Percentiles rank a stretch among this genome's conserved stretches.
Evolutionary conservation across 139 green algal genomes (phyloP).

Genomic region (Ulvella scutata): DNA sequence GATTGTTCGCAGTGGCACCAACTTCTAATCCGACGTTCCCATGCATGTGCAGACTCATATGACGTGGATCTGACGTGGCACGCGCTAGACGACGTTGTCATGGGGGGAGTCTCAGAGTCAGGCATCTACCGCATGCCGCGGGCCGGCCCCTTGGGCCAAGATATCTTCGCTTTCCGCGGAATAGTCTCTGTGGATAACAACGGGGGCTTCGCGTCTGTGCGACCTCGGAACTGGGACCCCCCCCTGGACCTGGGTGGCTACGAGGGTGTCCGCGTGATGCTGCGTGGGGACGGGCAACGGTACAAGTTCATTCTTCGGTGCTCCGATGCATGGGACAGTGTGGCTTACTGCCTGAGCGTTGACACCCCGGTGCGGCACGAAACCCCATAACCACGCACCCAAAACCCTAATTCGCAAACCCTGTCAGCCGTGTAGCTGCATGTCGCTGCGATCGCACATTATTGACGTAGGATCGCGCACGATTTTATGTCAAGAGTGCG

Average conservation of each 20-base stretch:
- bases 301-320: conserved; percentile 82
- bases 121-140: conserved; percentile 9
- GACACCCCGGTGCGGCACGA: conserved; percentile 1
- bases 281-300: conserved; percentile 50
- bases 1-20: too few relatives aligned
- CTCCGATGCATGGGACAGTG: conserved; percentile 61
- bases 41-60: neutral
- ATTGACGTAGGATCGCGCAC: too few relatives aligned
- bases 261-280: conserved; percentile 28
- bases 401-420: too few relatives aligned
- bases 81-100: conserved; percentile 88
- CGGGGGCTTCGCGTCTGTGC: conserved; percentile 76
- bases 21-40: too few relatives aligned
- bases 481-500: too few relatives aligned
- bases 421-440: too few relatives aligned
- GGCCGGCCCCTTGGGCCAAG: neutral
- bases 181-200: conserved; percentile 67
- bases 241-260: conserved; percentile 49
- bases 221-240: conserved; percentile 67
- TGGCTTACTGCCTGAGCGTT: conserved; percentile 51
- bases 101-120: conserved; percentile 66
- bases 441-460: too few relatives aligned
- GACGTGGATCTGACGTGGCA: conserved; percentile 38
- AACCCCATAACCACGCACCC: too few relatives aligned
- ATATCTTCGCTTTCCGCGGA: conserved; percentile 25